Evolutionary conservation across 2,329 filamentous ascomycete genomes (phyloP), one percentile per base, ranked within the genome.

Genomic region (Cladosporium cucumerinum): DNA sequence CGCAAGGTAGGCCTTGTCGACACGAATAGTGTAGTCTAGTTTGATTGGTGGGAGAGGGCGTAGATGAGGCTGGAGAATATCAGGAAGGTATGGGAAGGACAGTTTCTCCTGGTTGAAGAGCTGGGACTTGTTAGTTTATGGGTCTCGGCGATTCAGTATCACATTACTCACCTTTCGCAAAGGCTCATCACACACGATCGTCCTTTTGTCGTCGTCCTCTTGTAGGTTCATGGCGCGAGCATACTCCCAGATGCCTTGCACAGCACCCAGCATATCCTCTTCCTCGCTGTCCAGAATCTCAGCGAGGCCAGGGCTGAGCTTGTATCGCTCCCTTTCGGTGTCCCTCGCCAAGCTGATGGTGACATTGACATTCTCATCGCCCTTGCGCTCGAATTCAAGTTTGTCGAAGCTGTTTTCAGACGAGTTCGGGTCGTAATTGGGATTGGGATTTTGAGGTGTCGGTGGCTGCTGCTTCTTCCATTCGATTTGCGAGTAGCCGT

Each of bases 171-270:
- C 92, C 78, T 86, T 87, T 79, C 86, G 89, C 61, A 99, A 78
- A 55, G 89, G 84, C 51, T 93, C 89, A 74, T 99, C 94, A 74
- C 95, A 98, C 46, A 91, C 89, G 71, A 99, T 94, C 66, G 91
- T 90, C 67, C 95, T 87, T 81, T 95, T 95, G 76, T 99, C 95
- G 66, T 98, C 94, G 69, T 97, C 93, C 75, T 97, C 94, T 76
- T 96, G 92, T 55, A 99, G 82, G 21, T 89, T 88, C 82, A 91
- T 90, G 23, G 91, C 84, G 71, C 92, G 89, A 69, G 97, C 91
- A 73, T 99, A 99, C 75, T 97, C 93, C 92, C 93, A 99, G 34
- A 99, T 85, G 16, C 91, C 93, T 83, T 96, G 91, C 30, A 97
- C 88, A 7, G 93, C 90, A 67, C 95, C 93, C 46, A 92, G 89